Evolutionary conservation across 345 rosid genomes (phyloP).

Genomic region (Pugionium dolabratum): DNA sequence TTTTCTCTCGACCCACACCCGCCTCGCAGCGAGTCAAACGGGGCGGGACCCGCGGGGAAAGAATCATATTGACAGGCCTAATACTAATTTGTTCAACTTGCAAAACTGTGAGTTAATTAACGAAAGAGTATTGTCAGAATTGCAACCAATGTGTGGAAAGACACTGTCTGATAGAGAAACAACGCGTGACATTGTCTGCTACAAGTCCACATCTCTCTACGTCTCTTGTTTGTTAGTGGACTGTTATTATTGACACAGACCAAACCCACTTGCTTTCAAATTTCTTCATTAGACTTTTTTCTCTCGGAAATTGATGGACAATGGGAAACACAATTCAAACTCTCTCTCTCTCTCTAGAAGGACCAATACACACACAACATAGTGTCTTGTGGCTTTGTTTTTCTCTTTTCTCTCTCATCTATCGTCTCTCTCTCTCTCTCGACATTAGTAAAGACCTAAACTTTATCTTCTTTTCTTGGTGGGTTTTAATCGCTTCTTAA

Average conservation of each 20-base stretch:
- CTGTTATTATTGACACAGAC: conserved; percentile 43
- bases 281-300: background rate
- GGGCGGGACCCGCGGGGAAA: too few species aligned
- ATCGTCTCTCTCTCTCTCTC: conserved; percentile 1
- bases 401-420: too few species aligned
- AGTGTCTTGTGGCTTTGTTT: background rate
- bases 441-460: background rate
- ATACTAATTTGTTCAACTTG: too few species aligned
- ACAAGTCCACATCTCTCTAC: conserved; percentile 29
- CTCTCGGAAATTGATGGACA: conserved; percentile 41
- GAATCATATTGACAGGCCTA: too few species aligned
- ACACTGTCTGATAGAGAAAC: conserved; percentile 37
- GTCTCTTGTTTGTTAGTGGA: conserved; percentile 36
- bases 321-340: conserved; percentile 28
- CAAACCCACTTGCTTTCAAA: conserved; percentile 21
- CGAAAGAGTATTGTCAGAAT: conserved; percentile 2
- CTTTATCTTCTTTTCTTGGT: background rate
- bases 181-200: conserved; percentile 39
- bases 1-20: too few species aligned
- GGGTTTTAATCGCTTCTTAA: conserved; percentile 3
- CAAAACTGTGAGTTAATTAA: too few species aligned
- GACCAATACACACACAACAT: background rate
- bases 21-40: too few species aligned
- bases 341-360: conserved; percentile 2
- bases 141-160: conserved; percentile 35